Evolutionary conservation across 2,329 filamentous ascomycete species (phyloP).

Genomic region (Beauveria brongniartii): DNA sequence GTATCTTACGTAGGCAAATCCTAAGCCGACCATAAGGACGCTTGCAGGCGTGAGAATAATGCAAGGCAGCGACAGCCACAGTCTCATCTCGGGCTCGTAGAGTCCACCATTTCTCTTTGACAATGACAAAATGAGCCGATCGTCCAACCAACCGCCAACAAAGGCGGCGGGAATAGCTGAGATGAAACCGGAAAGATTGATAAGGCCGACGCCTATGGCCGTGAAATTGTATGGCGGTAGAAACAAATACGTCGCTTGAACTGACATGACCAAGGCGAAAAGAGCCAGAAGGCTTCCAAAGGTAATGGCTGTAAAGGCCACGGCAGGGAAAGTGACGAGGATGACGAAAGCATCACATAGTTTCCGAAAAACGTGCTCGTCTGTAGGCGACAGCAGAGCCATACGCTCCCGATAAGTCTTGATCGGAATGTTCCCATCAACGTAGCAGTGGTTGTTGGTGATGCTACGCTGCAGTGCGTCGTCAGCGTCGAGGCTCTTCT

Average conservation of each 20-base stretch:
- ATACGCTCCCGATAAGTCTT: conserved; percentile 37
- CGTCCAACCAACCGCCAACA: conserved; percentile 26
- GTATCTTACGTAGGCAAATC: not conserved
- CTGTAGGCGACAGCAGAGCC: conserved; percentile 22
- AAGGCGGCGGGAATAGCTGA: conserved; percentile 27
- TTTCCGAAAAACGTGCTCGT: conserved; percentile 21
- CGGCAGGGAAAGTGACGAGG: conserved; percentile 29
- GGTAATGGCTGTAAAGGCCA: conserved; percentile 27
- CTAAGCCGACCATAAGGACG: conserved; percentile 2
- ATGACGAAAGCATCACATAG: conserved; percentile 28
- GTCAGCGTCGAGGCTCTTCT: not conserved
- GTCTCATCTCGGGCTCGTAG: conserved; percentile 36
- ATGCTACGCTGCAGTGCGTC: conserved; percentile 10
- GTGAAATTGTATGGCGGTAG: conserved; percentile 29
- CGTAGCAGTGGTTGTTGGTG: not conserved
- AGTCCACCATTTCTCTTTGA: conserved; percentile 29
- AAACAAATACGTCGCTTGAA: conserved; percentile 18
- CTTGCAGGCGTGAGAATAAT: not conserved
- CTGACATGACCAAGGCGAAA: conserved; percentile 25
- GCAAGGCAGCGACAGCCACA: conserved; percentile 22
- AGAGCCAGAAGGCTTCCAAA: conserved; percentile 30
- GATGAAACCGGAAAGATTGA: conserved; percentile 31
- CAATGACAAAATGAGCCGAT: conserved; percentile 26
- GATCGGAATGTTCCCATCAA: conserved; percentile 23
- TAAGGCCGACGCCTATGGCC: conserved; percentile 28